Conservation (phyloP, 2,329 filamentous ascomycete species). For the Hymenoscyphus occultus region DNA sequence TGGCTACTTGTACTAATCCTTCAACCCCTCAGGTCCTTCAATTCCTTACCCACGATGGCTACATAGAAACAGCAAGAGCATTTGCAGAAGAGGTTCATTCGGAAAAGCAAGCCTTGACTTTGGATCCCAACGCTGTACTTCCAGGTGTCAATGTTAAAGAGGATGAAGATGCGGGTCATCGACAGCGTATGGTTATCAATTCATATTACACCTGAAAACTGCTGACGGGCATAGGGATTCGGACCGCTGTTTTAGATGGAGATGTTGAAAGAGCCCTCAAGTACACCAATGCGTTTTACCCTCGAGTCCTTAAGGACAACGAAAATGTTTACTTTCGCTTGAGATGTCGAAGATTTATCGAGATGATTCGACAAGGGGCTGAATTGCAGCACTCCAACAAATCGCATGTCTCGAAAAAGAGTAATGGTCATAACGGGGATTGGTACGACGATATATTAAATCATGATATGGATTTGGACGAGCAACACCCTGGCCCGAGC, state of each 20-base stretch:
- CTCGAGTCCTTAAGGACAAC: conserved; percentile 74
- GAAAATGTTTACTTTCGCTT: conserved; percentile 84
- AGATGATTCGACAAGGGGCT: conserved; percentile 79
- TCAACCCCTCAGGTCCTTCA: conserved; percentile 57
- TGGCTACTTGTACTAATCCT: conserved; percentile 8
- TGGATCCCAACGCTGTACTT: conserved; percentile 51
- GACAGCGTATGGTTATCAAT: conserved; percentile 67
- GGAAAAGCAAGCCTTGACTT: conserved; percentile 68
- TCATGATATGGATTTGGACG: conserved; percentile 53
- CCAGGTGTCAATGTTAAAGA: conserved; percentile 67
- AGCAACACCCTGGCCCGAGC: conserved; percentile 43
- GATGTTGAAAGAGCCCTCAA: conserved; percentile 90
- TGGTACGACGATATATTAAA: conserved; percentile 39
- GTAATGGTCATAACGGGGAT: conserved; percentile 40
- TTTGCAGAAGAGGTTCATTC: conserved; percentile 78
- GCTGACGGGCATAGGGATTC: conserved; percentile 62
- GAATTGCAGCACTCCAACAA: conserved; percentile 50
- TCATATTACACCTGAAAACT: neutral
- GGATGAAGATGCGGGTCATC: conserved; percentile 79
- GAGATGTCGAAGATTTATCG: conserved; percentile 87
- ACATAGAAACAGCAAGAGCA: conserved; percentile 85
- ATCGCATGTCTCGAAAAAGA: conserved; percentile 36
- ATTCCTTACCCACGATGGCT: conserved; percentile 92
- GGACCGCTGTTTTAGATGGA: conserved; percentile 81
- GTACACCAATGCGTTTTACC: conserved; percentile 74